Evolutionary conservation across 148 eudicot genomes (phyloP).

Genomic region (Mesembryanthemum crystallinum): DNA sequence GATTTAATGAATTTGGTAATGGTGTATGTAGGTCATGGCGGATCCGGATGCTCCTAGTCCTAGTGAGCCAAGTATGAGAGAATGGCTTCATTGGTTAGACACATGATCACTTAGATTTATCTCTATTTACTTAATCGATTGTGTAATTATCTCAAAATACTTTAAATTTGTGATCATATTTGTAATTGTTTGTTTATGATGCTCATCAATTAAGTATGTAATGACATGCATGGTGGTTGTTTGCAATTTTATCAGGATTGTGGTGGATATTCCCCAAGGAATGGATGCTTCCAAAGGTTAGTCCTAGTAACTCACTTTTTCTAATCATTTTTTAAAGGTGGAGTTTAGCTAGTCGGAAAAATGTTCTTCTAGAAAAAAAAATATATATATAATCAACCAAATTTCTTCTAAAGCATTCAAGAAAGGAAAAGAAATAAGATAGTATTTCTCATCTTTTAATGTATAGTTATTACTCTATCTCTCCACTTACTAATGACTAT

Average conservation of each 20-base stretch:
- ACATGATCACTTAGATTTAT: background rate
- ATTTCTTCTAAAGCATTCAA: too few relatives aligned
- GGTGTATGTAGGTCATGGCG: slow-evolving; percentile 39
- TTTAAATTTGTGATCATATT: too few relatives aligned
- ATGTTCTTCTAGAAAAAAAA: too few relatives aligned
- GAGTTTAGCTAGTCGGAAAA: too few relatives aligned
- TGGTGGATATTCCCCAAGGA: slow-evolving; percentile 37
- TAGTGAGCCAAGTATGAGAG: slow-evolving; percentile 41
- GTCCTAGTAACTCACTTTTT: background rate
- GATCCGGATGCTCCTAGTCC: slow-evolving; percentile 67
- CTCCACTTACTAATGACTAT: too few relatives aligned
- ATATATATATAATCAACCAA: too few relatives aligned
- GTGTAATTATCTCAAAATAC: background rate
- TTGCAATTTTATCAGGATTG: slow-evolving; percentile 20
- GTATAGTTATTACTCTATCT: too few relatives aligned
- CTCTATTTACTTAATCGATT: background rate
- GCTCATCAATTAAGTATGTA: background rate
- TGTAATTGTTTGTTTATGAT: too few relatives aligned
- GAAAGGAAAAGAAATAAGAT: too few relatives aligned
- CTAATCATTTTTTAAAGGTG: too few relatives aligned
- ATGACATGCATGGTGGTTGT: background rate
- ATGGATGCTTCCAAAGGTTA: slow-evolving; percentile 35
- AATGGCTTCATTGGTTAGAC: slow-evolving; percentile 49
- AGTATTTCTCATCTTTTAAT: too few relatives aligned
- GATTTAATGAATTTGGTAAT: background rate